Percentiles rank a stretch among this genome's conserved stretches.
Evolutionary conservation across 331 rosid genomes (phyloP).

Genomic region (Arachis monticola): DNA sequence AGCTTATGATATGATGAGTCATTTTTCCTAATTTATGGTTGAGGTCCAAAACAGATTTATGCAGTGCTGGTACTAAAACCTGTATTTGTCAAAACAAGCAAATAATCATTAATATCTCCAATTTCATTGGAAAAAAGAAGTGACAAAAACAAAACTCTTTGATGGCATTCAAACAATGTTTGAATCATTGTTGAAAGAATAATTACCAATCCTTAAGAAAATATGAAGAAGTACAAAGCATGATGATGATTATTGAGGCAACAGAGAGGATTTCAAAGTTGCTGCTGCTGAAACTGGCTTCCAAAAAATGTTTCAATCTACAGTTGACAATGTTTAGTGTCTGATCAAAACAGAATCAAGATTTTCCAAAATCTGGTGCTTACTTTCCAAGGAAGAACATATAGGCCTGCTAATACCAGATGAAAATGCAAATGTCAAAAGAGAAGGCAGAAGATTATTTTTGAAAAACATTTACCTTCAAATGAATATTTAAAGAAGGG

Average conservation of each 20-base stretch:
- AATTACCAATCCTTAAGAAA: slow-evolving; percentile 1
- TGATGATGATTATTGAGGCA: slow-evolving; percentile 31
- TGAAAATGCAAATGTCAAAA: slow-evolving; percentile 21
- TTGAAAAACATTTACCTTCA: too few relatives aligned
- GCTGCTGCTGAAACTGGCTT: slow-evolving; percentile 34
- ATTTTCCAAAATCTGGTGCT: slow-evolving; percentile 7
- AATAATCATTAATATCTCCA: background rate
- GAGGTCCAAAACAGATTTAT: background rate
- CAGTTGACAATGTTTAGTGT: slow-evolving; percentile 19
- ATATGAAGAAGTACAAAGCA: slow-evolving; percentile 13
- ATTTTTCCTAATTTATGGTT: background rate
- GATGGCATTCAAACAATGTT: slow-evolving; percentile 11
- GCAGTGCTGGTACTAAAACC: background rate
- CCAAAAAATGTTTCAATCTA: slow-evolving; percentile 21
- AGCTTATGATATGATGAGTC: background rate
- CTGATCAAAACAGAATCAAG: slow-evolving; percentile 18
- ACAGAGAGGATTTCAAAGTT: slow-evolving; percentile 25
- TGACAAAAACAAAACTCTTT: slow-evolving; percentile 12
- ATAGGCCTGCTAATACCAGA: slow-evolving; percentile 38
- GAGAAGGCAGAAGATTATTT: too few relatives aligned
- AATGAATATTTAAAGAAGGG: too few relatives aligned
- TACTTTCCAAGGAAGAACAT: slow-evolving; percentile 24
- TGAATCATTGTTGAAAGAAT: slow-evolving; percentile 18
- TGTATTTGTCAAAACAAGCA: slow-evolving; percentile 21
- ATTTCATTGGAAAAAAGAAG: background rate